Base-by-base conservation (phyloP, 768 basidiomycete genomes). In the Suillus fuscotomentosus region DNA sequence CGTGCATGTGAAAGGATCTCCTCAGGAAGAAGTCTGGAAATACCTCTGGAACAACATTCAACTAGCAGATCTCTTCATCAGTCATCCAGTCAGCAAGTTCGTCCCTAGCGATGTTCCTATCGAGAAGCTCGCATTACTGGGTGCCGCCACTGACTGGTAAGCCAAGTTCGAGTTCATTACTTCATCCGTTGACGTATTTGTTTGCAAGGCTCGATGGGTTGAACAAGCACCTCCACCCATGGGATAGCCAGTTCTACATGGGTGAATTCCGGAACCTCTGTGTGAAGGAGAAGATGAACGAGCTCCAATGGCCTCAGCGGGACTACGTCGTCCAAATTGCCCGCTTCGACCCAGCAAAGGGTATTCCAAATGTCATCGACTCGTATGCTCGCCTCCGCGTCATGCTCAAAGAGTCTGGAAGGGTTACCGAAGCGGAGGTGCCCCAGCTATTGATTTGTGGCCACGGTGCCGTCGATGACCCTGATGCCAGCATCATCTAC, bases 21-120 rank as follows among this genome's bases (percentile, higher is more conserved):
- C 93, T 24, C 94, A 96, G 72, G 88, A 90, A 72, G 90, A 92
- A 69, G 94, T 96, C 20, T 98, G 95, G 95, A 86, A 95, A 70
- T 98, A 95, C 77, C 84, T 98, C 15, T 97, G 91, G 90, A 89
- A 93, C 70, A 95, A 92, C 76, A 94, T 98, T 71, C 84, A 94
- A 73, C 83, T 89, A 38, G 90, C 92, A 50, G 95, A 97, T 80
- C 76, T 96, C 71, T 97, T 97, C 81, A 90, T 97, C 86, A 87
- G 90, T 74, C 95, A 97, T 74, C 95, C 96, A 20, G 94, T 98
- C 70, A 91, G 84, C 82, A 94, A 92, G 76, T 98, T 98, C 70
- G 94, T 97, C 13, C 96, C 96, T 3, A 86, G 86, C 68, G 89
- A 90, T 70, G 94, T 97, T 5, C 89, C 89, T 14, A 78, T 80